phyloP scores from a whole-genome alignment of 208 protist species.

The Leishmania tropica region DNA sequence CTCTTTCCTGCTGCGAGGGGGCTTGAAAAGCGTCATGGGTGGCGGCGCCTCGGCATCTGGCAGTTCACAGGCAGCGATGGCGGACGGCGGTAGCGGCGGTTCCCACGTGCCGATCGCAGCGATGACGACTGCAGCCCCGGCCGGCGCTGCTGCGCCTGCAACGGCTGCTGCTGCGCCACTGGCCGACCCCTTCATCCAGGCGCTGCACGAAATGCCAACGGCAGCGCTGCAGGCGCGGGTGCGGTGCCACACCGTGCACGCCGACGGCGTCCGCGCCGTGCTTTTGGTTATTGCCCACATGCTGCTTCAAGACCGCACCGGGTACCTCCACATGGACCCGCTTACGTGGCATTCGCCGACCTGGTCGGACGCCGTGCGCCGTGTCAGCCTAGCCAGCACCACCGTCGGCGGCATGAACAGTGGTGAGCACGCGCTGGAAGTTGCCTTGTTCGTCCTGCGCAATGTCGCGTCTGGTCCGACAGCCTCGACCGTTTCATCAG shows the following conservation, averaged over 20 bases:
- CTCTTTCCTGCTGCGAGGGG: conserved; percentile 27
- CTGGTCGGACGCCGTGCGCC: conserved; percentile 68
- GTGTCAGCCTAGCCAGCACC: conserved; percentile 52
- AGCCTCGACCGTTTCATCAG: conserved; percentile 13
- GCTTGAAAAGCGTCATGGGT: conserved; percentile 5
- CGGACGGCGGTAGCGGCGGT: not conserved
- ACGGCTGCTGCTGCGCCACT: not conserved
- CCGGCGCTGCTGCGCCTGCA: not conserved
- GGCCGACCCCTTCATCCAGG: conserved; percentile 15
- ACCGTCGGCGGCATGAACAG: conserved; percentile 37
- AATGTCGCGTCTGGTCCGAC: conserved; percentile 11
- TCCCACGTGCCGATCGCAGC: not conserved
- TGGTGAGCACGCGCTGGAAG: conserved; percentile 41
- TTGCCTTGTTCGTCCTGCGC: conserved; percentile 34
- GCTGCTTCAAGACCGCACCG: conserved; percentile 27
- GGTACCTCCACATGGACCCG: conserved; percentile 17
- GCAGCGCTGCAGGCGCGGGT: conserved; percentile 33
- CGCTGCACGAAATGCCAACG: conserved; percentile 29
- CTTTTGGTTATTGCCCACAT: conserved; percentile 54
- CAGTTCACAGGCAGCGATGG: not conserved
- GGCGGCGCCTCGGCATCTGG: not conserved
- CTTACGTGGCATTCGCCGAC: conserved; percentile 49
- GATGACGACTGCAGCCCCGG: not conserved
- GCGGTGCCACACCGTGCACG: conserved; percentile 56
- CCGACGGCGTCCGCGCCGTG: conserved; percentile 55